Base-by-base conservation (phyloP, 2,329 filamentous ascomycete genomes). In the Aspergillus pseudoterreus region DNA sequence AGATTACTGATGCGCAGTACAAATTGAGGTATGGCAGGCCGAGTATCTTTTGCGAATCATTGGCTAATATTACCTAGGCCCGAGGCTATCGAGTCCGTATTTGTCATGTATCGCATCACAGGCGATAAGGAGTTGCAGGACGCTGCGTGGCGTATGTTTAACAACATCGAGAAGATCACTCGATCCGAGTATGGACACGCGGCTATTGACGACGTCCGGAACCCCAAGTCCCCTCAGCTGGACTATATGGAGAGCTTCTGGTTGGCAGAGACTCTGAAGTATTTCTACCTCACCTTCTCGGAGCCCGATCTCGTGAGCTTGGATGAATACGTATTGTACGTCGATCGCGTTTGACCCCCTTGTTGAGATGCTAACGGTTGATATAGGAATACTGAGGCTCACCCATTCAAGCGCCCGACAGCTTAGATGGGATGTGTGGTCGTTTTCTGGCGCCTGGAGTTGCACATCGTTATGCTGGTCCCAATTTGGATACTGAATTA, bases 1-100 rank as follows among this genome's bases (percentile, higher is more conserved):
- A 57, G 21, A 50, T 69, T 19, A 45, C 53, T 11, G 63, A 70
- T 42, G 33, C 61, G 2, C 50, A 59, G n/a, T 70, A 70, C 54
- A 62, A 63, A 30, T 56, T 70, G 14, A 57, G 67, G 67, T 70
- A 59, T 15, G 58, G 45, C 17, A 9, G 15, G 15, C 14, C 12
- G 12, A 19, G n/a, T 19, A 5, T 19, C 17, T 17, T 33, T 45
- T 19, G 17, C 35, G 6, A 14, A 27, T 14, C 6, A 44, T 8
- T 14, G 21, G 21, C 19, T 27, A 44, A 24, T 44, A 11, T 15
- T 21, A 2, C n/a, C 22, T 54, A 74, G 66, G 55, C 74, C 82
- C 0, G 82, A 84, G 63, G 81, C 81, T 2, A 82, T 84, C 42
- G 82, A 84, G 62, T 80, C 77, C n/a, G 75, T 84, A 3, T 84